These are phyloP conservation scores for Glebionis coronaria DNA, from an alignment of 129 eudicot genomes.

Conservation along the genomic window DNA sequence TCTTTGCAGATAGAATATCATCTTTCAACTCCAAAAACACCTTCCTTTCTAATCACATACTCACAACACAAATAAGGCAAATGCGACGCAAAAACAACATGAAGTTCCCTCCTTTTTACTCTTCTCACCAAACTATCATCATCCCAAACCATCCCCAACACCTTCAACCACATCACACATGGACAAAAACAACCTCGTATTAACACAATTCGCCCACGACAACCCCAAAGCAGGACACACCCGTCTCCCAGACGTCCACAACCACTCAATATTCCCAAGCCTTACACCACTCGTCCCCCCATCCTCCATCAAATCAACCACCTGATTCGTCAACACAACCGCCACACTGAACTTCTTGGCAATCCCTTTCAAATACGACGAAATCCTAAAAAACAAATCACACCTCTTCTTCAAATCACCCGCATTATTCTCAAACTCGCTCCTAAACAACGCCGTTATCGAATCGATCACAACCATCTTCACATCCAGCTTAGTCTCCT, in stretches of 20 bases:
- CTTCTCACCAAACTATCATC: slow-evolving; percentile 15
- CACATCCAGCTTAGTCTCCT: slow-evolving; percentile 30
- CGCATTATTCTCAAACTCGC: slow-evolving; percentile 65
- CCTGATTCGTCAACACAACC: slow-evolving; percentile 80
- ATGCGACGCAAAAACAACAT: slow-evolving; percentile 86
- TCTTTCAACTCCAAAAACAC: slow-evolving; percentile 62
- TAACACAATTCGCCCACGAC: slow-evolving; percentile 90
- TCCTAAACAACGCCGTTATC: slow-evolving; percentile 72
- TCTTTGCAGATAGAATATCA: slow-evolving; percentile 14
- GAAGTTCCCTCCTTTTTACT: slow-evolving; percentile 58
- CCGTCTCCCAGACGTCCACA: slow-evolving; percentile 75
- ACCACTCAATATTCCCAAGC: slow-evolving; percentile 57
- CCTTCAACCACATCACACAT: slow-evolving; percentile 41
- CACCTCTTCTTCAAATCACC: slow-evolving; percentile 58
- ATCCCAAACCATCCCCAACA: slow-evolving; percentile 26
- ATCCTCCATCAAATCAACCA: slow-evolving; percentile 59
- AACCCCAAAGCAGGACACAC: slow-evolving; percentile 84
- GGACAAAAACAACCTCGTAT: slow-evolving; percentile 69
- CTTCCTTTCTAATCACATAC: slow-evolving; percentile 58
- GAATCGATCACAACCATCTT: slow-evolving; percentile 78
- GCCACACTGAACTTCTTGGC: slow-evolving; percentile 70
- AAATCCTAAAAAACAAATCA: slow-evolving; percentile 57
- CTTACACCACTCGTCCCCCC: slow-evolving; percentile 40
- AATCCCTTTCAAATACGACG: slow-evolving; percentile 38
- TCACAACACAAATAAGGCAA: slow-evolving; percentile 73